phyloP scores from a whole-genome alignment of 176 grass and related monocot genomes.

The Avena atlantica region DNA sequence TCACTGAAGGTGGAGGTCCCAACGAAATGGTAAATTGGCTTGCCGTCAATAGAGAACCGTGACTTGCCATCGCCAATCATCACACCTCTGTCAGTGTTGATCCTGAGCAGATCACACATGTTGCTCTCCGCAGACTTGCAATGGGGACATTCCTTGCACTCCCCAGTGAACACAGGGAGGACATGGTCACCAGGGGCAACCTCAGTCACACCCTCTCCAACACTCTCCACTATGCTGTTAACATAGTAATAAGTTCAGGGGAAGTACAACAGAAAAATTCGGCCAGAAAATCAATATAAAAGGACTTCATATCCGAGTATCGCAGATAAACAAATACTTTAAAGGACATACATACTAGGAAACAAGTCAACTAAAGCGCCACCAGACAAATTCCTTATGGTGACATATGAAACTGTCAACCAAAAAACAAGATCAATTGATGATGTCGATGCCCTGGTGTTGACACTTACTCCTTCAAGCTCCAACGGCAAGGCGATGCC shows the following conservation, averaged over 20 bases:
- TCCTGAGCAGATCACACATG: slow-evolving; percentile 87
- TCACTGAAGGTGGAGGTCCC: slow-evolving; percentile 94
- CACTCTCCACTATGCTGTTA: slow-evolving; percentile 81
- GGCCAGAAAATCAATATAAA: background rate
- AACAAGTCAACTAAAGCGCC: background rate
- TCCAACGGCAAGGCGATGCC: background rate
- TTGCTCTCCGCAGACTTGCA: slow-evolving; percentile 85
- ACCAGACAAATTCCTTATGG: background rate
- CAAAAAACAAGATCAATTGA: background rate
- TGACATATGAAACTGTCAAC: background rate
- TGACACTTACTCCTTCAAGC: background rate
- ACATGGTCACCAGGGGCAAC: slow-evolving; percentile 86
- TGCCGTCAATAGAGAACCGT: slow-evolving; percentile 72
- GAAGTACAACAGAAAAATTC: background rate
- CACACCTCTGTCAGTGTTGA: slow-evolving; percentile 77
- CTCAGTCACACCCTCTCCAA: slow-evolving; percentile 85
- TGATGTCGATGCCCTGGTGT: background rate
- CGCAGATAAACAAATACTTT: background rate
- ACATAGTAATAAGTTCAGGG: slow-evolving; percentile 14
- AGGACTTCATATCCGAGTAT: background rate
- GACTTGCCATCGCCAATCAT: slow-evolving; percentile 77
- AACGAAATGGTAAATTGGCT: slow-evolving; percentile 82
- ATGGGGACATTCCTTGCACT: slow-evolving; percentile 82
- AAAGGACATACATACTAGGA: background rate
- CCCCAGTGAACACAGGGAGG: slow-evolving; percentile 90